Conservation (phyloP, 306 rosid genomes). For the Cicer cuneatum region DNA sequence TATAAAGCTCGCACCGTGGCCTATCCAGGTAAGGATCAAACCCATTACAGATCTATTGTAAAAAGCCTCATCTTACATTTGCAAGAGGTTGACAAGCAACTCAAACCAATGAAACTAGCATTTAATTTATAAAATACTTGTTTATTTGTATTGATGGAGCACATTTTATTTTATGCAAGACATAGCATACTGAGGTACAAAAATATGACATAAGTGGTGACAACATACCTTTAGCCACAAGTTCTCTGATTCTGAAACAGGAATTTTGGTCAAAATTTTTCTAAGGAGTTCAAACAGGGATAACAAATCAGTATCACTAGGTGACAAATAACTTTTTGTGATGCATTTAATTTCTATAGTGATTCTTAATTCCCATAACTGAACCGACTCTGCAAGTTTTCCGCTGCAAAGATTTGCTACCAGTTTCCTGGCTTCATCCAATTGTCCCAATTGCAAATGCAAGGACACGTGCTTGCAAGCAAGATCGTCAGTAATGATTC, state of each 20-base stretch:
- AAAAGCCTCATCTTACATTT: neutral
- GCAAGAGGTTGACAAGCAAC: conserved; percentile 1
- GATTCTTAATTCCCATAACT: conserved; percentile 64
- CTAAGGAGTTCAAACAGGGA: conserved; percentile 66
- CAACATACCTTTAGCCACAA: conserved; percentile 83
- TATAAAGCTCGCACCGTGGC: conserved; percentile 2
- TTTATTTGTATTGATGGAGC: conserved; percentile 7
- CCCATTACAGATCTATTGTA: conserved; percentile 3
- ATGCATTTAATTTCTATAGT: conserved; percentile 62
- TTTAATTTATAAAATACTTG: neutral
- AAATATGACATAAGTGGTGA: conserved; percentile 19
- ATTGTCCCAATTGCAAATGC: conserved; percentile 65
- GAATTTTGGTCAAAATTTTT: conserved; percentile 53
- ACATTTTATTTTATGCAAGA: conserved; percentile 34
- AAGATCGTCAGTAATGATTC: conserved; percentile 69
- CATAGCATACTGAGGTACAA: conserved; percentile 3
- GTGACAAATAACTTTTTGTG: conserved; percentile 52
- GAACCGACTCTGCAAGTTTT: conserved; percentile 60
- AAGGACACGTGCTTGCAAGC: conserved; percentile 68
- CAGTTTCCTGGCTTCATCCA: conserved; percentile 71
- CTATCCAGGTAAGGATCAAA: neutral
- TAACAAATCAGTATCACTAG: conserved; percentile 65
- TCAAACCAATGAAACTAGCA: neutral
- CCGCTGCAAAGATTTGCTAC: conserved; percentile 69
- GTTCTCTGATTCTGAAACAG: conserved; percentile 68